phyloP scores from a whole-genome alignment of 371 early-diverging fungal genomes.

The Actinomortierella ambigua region DNA sequence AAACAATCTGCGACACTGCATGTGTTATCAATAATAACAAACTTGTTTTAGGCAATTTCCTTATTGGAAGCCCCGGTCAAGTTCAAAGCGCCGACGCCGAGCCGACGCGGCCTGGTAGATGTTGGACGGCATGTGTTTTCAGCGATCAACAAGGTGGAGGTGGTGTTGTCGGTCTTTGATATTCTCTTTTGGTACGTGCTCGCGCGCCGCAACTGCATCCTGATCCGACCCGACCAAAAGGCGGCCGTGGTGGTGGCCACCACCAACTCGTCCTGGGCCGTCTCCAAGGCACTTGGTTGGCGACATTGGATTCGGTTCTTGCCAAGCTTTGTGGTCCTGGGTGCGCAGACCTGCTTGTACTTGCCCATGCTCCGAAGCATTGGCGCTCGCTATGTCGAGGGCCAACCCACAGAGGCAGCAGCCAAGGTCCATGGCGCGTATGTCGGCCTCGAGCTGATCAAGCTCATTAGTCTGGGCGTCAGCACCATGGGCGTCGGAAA shows the following conservation, averaged over 20 bases:
- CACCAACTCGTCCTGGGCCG: background rate
- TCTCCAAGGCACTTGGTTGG: constrained; percentile 7
- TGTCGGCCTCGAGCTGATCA: constrained; percentile 23
- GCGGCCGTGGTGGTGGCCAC: constrained; percentile 1
- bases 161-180: constrained; percentile 32
- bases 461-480: constrained; percentile 9
- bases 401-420: constrained; percentile 13
- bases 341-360: constrained; percentile 27
- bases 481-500: constrained; percentile 19
- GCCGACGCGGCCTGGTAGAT: constrained; percentile 28
- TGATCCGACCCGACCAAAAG: too few relatives aligned
- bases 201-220: constrained; percentile 8
- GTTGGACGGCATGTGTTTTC: constrained; percentile 49
- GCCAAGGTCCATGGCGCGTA: constrained; percentile 30
- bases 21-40: background rate
- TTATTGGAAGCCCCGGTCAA: constrained; percentile 46
- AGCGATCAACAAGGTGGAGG: constrained; percentile 42
- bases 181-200: constrained; percentile 36
- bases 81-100: constrained; percentile 38
- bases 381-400: constrained; percentile 27
- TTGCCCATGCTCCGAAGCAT: constrained; percentile 22
- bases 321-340: constrained; percentile 27
- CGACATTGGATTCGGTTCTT: constrained; percentile 14
- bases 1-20: background rate
- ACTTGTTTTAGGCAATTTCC: constrained; percentile 31